Evolutionary conservation across 2,329 filamentous ascomycete genomes (phyloP), one percentile per base, ranked within the genome.

Genomic region (Elsinoe ampelina): DNA sequence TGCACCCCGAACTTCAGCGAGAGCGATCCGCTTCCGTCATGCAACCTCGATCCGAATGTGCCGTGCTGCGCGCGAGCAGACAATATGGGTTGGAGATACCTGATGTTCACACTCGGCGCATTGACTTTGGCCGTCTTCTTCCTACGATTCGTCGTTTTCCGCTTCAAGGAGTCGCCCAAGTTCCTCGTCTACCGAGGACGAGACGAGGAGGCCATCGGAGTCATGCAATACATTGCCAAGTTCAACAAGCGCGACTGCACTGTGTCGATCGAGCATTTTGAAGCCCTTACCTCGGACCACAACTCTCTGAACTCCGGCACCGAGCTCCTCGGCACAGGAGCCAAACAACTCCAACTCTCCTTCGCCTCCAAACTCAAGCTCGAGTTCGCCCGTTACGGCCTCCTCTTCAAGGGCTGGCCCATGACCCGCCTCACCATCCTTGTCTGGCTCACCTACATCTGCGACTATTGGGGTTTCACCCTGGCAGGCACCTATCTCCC

Each of bases 131-230:
- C 68, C 11, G 66, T 75, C 11, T 82, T 80, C 42, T 64, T 82
- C 43, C 63, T 78, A 1, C 77, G 81, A 17, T 72, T 82, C 36
- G 74, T 77, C 1, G 63, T 83, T 36, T 77, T 84, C 61, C 70
- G 71, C 3, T 77, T 84, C 47, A 75, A 74, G 59, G 80, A 84
- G 62, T 82, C 80, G 1, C 81, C 81, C 0, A 84, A 84, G 62
- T 83, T 79, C 61, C 71, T 81, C 5, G 69, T 84, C 6, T 77
- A 75, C 41, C 70, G 73, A 11, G 80, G 80, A 8, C 66, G 73
- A 20, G 80, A 84, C 51, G 74, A 68, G 1, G 71, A 77, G 58
- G 74, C 81, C 0, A 73, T 82, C 43, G 64, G 65, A 26, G 73
- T 75, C 1, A 64, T 77, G 12, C 64, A 74, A 20, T 65, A 72